These are phyloP conservation scores for Simmondsia chinensis DNA, from an alignment of 148 eudicot species.

Conservation along the genomic window DNA sequence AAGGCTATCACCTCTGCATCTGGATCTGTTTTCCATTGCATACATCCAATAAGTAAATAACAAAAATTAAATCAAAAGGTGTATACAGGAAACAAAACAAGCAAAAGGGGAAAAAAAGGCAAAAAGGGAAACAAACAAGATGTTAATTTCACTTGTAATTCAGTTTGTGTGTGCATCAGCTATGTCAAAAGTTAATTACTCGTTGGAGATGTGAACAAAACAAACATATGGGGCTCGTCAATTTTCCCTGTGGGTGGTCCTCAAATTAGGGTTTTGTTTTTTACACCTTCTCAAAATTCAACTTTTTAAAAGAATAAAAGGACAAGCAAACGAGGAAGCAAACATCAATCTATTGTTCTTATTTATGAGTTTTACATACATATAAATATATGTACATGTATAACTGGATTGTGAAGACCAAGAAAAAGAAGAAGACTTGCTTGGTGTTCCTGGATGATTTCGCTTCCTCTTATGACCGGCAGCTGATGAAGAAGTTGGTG, in stretches of 20 bases:
- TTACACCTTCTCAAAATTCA: constrained; percentile 7
- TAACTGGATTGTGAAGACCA: not conserved
- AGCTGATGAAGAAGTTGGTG: constrained; percentile 18
- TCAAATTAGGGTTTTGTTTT: constrained; percentile 27
- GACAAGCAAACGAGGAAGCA: constrained; percentile 16
- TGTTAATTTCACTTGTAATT: no score
- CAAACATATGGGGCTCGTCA: not conserved
- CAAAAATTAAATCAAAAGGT: no score
- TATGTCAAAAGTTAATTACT: no score
- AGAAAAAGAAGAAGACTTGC: constrained; percentile 19
- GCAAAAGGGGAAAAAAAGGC: no score
- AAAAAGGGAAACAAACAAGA: no score
- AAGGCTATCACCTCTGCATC: constrained; percentile 92
- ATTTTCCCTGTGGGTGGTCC: constrained; percentile 17
- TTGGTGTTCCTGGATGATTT: constrained; percentile 33
- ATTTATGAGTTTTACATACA: no score
- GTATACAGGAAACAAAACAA: no score
- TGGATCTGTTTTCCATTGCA: no score
- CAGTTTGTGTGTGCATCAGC: no score
- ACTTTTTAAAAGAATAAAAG: not conserved
- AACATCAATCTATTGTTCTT: no score
- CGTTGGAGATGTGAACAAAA: constrained; percentile 29
- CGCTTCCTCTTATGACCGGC: constrained; percentile 33
- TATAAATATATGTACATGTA: not conserved
- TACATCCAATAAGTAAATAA: no score